These are phyloP conservation scores for Candida tetrigidarum DNA, from an alignment of 1,139 yeast species.

Conservation along the genomic window DNA sequence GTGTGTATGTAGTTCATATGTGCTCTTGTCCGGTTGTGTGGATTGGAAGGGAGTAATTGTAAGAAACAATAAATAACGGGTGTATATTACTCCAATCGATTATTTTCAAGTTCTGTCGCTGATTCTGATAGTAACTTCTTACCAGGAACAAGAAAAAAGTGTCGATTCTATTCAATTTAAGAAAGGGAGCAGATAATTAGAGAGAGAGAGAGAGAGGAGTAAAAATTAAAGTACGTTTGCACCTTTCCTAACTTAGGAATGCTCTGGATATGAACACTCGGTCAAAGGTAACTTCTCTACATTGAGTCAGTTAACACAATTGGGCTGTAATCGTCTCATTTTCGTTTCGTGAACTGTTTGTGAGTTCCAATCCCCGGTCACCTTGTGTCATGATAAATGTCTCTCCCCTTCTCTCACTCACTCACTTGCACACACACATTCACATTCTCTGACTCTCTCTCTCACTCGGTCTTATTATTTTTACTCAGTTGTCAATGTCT, in stretches of 20 bases:
- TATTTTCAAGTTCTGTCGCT: not conserved
- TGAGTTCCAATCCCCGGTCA: no score
- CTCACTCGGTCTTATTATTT: not conserved
- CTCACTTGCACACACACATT: not conserved
- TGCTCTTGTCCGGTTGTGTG: not conserved
- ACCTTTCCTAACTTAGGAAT: no score
- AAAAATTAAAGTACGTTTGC: no score
- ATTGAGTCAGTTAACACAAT: no score
- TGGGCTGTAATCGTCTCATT: not conserved
- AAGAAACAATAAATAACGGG: no score
- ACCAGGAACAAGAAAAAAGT: not conserved
- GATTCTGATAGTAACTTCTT: not conserved
- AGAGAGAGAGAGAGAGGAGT: not conserved
- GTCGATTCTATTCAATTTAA: constrained; percentile 3
- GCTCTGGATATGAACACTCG: not conserved
- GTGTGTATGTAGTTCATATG: no score
- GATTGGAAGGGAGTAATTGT: no score
- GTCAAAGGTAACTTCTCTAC: no score
- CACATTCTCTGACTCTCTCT: not conserved
- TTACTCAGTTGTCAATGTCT: not conserved
- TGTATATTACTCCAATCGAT: no score
- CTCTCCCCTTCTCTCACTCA: not conserved
- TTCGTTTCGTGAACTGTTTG: no score
- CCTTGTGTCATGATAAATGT: constrained; percentile 3
- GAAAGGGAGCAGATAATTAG: not conserved